phyloP scores from a whole-genome alignment of 768 basidiomycete genomes.

The Wakefieldia striispora region DNA sequence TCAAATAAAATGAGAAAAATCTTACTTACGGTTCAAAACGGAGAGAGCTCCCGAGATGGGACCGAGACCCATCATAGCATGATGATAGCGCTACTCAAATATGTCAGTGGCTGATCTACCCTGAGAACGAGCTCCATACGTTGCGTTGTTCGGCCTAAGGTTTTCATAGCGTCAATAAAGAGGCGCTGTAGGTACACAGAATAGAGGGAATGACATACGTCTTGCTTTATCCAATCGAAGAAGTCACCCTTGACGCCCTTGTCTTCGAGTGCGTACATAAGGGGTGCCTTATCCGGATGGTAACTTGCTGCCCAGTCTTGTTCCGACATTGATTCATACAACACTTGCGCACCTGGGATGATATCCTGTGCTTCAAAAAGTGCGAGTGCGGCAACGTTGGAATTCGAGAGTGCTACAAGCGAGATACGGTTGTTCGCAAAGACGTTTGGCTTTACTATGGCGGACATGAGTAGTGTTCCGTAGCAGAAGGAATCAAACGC shows the following conservation, averaged over 20 bases:
- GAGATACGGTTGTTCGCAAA: slow-evolving; percentile 38
- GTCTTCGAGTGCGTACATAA: slow-evolving; percentile 19
- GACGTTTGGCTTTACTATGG: slow-evolving; percentile 22
- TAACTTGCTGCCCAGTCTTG: slow-evolving; percentile 24
- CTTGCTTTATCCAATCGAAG: slow-evolving; percentile 23
- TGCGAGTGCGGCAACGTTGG: slow-evolving; percentile 7
- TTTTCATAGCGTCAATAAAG: not conserved
- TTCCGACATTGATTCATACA: slow-evolving; percentile 27
- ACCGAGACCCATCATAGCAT: slow-evolving; percentile 22
- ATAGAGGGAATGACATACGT: slow-evolving; percentile 11
- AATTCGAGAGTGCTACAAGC: slow-evolving; percentile 20
- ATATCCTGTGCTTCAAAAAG: slow-evolving; percentile 9
- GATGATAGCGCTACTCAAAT: slow-evolving; percentile 18
- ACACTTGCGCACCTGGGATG: slow-evolving; percentile 8
- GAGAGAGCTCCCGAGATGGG: slow-evolving; percentile 23
- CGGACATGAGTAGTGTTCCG: not conserved
- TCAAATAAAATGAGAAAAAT: not conserved
- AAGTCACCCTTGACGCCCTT: slow-evolving; percentile 14
- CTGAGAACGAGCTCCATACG: not conserved
- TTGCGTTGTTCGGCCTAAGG: slow-evolving; percentile 13
- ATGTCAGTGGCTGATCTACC: not conserved
- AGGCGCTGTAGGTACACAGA: not conserved
- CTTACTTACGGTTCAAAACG: slow-evolving; percentile 21
- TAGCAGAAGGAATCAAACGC: not conserved
- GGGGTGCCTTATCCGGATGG: slow-evolving; percentile 20